A percentile compares a stretch with the other conserved stretches of the same genome.
Evolutionary conservation across 352 stramenopile genomes (phyloP).

Genomic region (Phytophthora multivora): DNA sequence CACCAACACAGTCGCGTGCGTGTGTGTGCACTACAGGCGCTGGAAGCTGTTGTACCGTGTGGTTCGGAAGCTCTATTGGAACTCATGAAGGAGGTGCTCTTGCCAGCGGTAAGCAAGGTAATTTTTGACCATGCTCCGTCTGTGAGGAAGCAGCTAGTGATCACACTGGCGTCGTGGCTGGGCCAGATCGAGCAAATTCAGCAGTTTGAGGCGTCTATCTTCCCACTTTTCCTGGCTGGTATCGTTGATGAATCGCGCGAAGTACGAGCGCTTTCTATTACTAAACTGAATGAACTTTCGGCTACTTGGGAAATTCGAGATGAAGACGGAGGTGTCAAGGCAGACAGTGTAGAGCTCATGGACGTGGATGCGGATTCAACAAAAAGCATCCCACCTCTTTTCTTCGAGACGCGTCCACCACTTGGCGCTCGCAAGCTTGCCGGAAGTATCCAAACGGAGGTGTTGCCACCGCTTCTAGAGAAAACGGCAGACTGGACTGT

Average conservation of each 20-base stretch:
- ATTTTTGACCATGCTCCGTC: constrained; percentile 72
- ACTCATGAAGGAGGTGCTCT: constrained; percentile 77
- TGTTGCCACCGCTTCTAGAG: constrained; percentile 66
- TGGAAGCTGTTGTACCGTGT: constrained; percentile 74
- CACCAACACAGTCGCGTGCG: constrained; percentile 87
- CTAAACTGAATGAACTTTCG: constrained; percentile 54
- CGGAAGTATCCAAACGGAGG: constrained; percentile 45
- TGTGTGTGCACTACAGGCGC: constrained; percentile 71
- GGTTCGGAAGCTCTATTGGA: constrained; percentile 65
- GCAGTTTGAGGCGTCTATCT: constrained; percentile 66
- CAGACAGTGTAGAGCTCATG: constrained; percentile 42
- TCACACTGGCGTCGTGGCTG: constrained; percentile 68
- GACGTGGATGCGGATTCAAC: constrained; percentile 33
- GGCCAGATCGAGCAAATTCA: constrained; percentile 51
- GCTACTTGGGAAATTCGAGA: constrained; percentile 47
- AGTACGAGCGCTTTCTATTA: constrained; percentile 45
- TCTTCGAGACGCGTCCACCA: constrained; percentile 56
- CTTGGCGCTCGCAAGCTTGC: constrained; percentile 55
- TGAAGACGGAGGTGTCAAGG: constrained; percentile 18
- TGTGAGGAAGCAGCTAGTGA: constrained; percentile 73
- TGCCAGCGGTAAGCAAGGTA: constrained; percentile 68
- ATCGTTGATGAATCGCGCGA: constrained; percentile 76
- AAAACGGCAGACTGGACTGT: constrained; percentile 84
- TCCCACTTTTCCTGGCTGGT: constrained; percentile 73
- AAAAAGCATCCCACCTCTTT: constrained; percentile 36